Evolutionary conservation across 2,329 filamentous ascomycete genomes (phyloP).

Genomic region (Colletotrichum noveboracense): DNA sequence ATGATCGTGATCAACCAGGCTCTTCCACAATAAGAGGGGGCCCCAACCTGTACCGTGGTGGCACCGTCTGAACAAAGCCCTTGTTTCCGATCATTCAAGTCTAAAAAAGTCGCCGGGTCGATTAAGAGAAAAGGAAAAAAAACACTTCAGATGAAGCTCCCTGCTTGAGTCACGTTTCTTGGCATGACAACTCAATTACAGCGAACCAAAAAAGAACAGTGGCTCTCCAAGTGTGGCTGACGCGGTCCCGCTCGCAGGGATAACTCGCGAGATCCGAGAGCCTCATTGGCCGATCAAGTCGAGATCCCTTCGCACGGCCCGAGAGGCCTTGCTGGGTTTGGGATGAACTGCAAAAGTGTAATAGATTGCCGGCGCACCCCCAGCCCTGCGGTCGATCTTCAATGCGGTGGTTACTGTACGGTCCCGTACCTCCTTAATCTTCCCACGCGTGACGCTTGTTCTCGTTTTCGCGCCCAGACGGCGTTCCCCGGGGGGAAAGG

Average conservation of each 20-base stretch:
- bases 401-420: neutral
- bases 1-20: rapidly evolving
- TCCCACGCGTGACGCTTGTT: neutral
- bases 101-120: neutral
- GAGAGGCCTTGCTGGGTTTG: neutral
- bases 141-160: neutral
- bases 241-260: neutral
- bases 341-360: neutral
- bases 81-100: neutral
- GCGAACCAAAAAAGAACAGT: neutral
- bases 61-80: neutral
- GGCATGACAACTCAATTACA: neutral
- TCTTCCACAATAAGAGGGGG: neutral
- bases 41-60: neutral
- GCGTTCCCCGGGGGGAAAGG: neutral
- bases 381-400: neutral
- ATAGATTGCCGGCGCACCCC: neutral
- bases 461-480: neutral
- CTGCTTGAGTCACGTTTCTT: neutral
- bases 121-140: neutral
- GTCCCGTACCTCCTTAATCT: neutral
- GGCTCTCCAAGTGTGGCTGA: neutral
- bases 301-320: neutral
- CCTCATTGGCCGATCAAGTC: neutral
- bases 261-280: neutral